Conservation (phyloP, 345 rosid genomes). For the Salix udensis region DNA sequence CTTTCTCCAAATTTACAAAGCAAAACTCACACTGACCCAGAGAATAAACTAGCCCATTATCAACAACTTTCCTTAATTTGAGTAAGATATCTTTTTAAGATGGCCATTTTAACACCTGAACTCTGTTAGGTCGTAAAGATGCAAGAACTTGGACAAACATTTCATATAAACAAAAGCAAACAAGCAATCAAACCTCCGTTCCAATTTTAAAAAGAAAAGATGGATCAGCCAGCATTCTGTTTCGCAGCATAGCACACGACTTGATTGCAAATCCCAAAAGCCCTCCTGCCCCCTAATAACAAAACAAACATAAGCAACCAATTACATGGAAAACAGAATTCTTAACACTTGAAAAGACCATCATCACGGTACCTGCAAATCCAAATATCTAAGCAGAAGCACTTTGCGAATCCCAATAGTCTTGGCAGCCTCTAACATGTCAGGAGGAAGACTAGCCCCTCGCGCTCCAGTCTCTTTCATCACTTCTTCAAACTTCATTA, state of each 20-base stretch:
- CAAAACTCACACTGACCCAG: background rate
- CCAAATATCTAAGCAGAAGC: constrained; percentile 66
- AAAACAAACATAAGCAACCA: background rate
- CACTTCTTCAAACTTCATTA: constrained; percentile 21
- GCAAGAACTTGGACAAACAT: background rate
- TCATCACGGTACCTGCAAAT: constrained; percentile 49
- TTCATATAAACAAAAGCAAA: background rate
- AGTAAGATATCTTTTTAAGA: background rate
- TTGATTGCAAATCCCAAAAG: constrained; percentile 60
- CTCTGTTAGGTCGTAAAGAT: too few relatives aligned
- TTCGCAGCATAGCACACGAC: constrained; percentile 71
- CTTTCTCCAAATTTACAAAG: too few relatives aligned
- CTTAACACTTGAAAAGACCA: too few relatives aligned
- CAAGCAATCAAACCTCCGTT: constrained; percentile 56
- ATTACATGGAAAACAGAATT: constrained; percentile 4
- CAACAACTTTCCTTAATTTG: background rate
- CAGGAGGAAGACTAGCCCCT: constrained; percentile 50
- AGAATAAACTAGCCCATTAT: background rate
- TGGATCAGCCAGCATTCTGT: constrained; percentile 91
- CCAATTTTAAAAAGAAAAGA: constrained; percentile 94
- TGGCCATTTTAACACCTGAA: background rate
- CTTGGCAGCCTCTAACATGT: constrained; percentile 83
- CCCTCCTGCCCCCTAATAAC: constrained; percentile 57
- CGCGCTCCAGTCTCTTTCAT: constrained; percentile 19
- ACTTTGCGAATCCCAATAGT: constrained; percentile 58